phyloP scores from a whole-genome alignment of 2,329 filamentous ascomycete genomes.

The Penicillium sp. region DNA sequence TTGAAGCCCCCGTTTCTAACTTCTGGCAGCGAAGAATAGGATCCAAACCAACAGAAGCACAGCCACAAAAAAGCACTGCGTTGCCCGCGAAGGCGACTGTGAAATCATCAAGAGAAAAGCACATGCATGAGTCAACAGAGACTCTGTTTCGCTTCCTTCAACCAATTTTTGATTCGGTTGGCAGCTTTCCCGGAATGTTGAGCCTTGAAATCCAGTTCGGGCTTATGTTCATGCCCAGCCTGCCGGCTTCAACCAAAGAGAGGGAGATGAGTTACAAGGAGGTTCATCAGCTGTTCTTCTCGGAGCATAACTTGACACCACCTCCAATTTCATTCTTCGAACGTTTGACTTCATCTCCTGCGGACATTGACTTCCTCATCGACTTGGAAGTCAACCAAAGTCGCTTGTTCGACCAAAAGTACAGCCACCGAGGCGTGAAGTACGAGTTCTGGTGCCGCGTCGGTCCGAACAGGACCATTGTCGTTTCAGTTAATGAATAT shows the following conservation, averaged over 20 bases:
- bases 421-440: constrained; percentile 21
- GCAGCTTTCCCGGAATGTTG: constrained; percentile 34
- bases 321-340: constrained; percentile 35
- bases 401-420: constrained; percentile 28
- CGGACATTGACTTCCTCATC: constrained; percentile 40
- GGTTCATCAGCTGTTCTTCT: constrained; percentile 34
- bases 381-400: constrained; percentile 24
- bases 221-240: constrained; percentile 28
- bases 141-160: constrained; percentile 28
- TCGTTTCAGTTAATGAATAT: constrained; percentile 32
- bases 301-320: constrained; percentile 22
- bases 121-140: neutral
- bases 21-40: neutral
- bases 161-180: constrained; percentile 31
- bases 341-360: constrained; percentile 38
- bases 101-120: neutral
- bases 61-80: neutral
- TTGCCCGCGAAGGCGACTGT: neutral
- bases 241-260: constrained; percentile 18
- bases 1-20: neutral
- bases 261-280: constrained; percentile 10
- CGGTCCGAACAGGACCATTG: constrained; percentile 26
- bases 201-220: constrained; percentile 38
- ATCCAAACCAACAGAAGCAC: neutral
- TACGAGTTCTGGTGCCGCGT: constrained; percentile 43